Evolutionary conservation across 768 basidiomycete genomes (phyloP).

Genomic region (Naematelia aurantialba): DNA sequence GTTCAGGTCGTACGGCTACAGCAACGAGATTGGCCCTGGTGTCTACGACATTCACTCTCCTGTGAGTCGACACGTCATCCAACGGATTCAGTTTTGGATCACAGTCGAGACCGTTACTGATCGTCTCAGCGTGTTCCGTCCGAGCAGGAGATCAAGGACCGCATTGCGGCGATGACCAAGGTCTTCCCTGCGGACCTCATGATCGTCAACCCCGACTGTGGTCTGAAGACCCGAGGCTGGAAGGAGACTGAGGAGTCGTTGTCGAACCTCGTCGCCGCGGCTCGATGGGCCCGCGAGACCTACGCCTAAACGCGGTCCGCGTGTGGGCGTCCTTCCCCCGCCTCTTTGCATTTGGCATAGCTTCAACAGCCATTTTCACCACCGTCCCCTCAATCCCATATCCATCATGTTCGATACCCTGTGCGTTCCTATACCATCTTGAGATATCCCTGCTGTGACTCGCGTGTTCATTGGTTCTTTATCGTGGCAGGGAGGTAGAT

Average conservation of each 20-base stretch:
- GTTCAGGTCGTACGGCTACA: conserved; percentile 93
- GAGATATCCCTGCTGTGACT: background rate
- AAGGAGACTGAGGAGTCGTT: conserved; percentile 92
- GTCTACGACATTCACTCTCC: conserved; percentile 99
- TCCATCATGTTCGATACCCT: conserved; percentile 1
- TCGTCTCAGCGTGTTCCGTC: conserved; percentile 68
- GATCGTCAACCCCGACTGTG: conserved; percentile 96
- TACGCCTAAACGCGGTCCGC: conserved; percentile 60
- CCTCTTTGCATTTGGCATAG: conserved; percentile 21
- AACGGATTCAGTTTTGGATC: background rate
- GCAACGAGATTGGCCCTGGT: conserved; percentile 93
- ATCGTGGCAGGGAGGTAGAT: background rate
- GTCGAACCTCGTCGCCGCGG: conserved; percentile 79
- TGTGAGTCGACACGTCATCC: background rate
- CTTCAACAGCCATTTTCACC: conserved; percentile 32
- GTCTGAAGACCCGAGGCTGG: conserved; percentile 98
- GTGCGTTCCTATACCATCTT: background rate
- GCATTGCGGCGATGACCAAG: conserved; percentile 75
- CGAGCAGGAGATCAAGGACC: conserved; percentile 89
- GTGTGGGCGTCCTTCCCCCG: background rate
- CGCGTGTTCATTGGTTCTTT: background rate
- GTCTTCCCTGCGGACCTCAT: conserved; percentile 71
- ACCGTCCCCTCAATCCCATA: conserved; percentile 11
- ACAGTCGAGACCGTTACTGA: background rate
- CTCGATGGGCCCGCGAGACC: conserved; percentile 84